phyloP scores from a whole-genome alignment of 106 monocot species.

The Dendrobium chrysotoxum region DNA sequence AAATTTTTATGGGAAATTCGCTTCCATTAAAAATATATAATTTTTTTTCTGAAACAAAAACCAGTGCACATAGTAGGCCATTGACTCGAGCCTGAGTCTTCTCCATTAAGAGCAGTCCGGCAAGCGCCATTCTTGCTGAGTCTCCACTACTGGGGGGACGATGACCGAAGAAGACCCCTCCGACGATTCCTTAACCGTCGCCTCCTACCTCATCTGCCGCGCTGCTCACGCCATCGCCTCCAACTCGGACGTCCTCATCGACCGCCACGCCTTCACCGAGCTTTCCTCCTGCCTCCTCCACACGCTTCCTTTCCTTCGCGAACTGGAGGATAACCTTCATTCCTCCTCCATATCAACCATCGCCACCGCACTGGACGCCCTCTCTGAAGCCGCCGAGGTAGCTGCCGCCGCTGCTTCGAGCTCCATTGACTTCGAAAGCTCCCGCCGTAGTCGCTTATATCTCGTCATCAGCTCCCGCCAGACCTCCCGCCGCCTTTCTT shows the following conservation, averaged over 20 bases:
- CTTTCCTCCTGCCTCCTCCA: slow-evolving; percentile 11
- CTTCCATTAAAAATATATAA: no score
- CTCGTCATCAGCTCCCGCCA: slow-evolving; percentile 25
- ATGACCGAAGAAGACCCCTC: no score
- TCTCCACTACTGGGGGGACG: no score
- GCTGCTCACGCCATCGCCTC: not conserved
- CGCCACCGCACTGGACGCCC: not conserved
- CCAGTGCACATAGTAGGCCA: no score
- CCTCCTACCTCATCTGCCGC: no score
- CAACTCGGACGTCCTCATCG: not conserved
- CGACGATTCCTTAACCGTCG: no score
- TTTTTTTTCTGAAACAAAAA: no score
- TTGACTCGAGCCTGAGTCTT: no score
- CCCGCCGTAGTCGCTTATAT: slow-evolving; percentile 11
- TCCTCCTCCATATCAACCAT: not conserved
- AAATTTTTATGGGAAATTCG: no score
- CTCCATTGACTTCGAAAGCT: not conserved
- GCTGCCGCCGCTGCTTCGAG: not conserved
- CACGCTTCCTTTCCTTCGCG: slow-evolving; percentile 8
- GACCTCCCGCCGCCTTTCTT: slow-evolving; percentile 7
- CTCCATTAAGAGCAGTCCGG: no score
- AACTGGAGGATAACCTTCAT: not conserved
- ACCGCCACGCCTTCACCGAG: slow-evolving; percentile 12
- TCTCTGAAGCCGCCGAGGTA: not conserved
- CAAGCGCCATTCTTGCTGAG: no score